Percentiles rank a stretch among this genome's conserved stretches.
phyloP scores from a whole-genome alignment of 2,329 filamentous ascomycete species.

The Monosporascus sp. region DNA sequence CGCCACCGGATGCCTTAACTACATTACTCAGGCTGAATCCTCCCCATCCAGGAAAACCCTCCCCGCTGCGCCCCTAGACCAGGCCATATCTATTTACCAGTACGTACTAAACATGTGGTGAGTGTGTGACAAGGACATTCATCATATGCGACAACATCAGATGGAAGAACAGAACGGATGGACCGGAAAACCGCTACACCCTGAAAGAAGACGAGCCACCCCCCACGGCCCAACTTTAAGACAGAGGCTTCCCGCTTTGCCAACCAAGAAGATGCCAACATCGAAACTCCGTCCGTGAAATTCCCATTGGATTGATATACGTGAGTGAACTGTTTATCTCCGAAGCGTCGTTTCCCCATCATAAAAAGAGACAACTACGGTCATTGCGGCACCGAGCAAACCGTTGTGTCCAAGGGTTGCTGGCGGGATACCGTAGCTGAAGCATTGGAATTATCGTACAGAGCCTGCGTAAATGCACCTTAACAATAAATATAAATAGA shows the following conservation, averaged over 20 bases:
- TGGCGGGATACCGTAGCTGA: not conserved
- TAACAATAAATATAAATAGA: not conserved
- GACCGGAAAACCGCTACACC: constrained; percentile 6
- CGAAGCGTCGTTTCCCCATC: constrained; percentile 17
- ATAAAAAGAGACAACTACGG: constrained; percentile 15
- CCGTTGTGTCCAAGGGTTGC: not conserved
- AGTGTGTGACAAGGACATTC: not conserved
- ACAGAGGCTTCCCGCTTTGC: constrained; percentile 4
- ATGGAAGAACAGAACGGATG: constrained; percentile 11
- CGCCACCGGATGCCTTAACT: no score
- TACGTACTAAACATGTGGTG: constrained; percentile 10
- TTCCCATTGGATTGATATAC: constrained; percentile 12
- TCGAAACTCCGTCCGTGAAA: constrained; percentile 21
- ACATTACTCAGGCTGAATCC: no score
- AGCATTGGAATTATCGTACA: not conserved
- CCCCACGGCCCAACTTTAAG: constrained; percentile 2
- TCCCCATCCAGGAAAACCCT: no score
- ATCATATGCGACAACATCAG: constrained; percentile 15
- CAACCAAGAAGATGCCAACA: constrained; percentile 12
- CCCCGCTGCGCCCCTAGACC: not conserved
- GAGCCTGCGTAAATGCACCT: not conserved
- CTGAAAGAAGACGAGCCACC: constrained; percentile 9
- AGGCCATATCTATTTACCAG: constrained; percentile 1
- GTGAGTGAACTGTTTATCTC: constrained; percentile 15
- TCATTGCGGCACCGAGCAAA: not conserved